Base-by-base conservation (phyloP, 116 monocot genomes). In the Cymodocea nodosa region DNA sequence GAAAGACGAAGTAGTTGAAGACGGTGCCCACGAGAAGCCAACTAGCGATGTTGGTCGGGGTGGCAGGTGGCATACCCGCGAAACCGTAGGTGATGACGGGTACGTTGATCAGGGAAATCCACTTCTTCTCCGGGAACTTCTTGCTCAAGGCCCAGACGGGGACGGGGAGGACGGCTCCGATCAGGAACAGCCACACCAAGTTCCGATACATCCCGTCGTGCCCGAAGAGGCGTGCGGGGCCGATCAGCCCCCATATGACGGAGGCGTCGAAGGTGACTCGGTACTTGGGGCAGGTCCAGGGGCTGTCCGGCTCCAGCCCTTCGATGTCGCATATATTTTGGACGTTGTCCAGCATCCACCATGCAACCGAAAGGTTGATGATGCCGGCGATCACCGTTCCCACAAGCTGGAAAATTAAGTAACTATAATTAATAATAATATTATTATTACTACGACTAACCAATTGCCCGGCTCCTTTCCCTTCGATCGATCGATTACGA, bases 161-260 rank as follows among this genome's bases (percentile, higher is more conserved):
- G 17, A 92, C 82, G 0, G 92, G 92, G 15, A 82, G 50, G 5
- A 87, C 16, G 11, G 87, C 84, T 3, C 92, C 92, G 4, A 80
- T 49, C 8, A 92, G 80, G 84, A 87, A 92, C 51, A 92, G 72
- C 87, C 87, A 92, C 60, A 78, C 73, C 59, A 92, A 62, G 66
- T 84, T 87, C 16, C 77, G 64, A 73, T 92, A 92, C 53, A 87
- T 52, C 0, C 92, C 87, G 4, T 67, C 71, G n/a, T 61, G 78
- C 6, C 82, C 80, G 39, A 92, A 92, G 23, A 92, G 82, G 49
- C 87, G 84, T 10, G 57, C 71, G 4, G 92, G 87, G 22, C 82
- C 87, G 23, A 91, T 80, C 7, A 91, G 73, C 5, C 91, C 91
- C 91, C 91, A 91, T 11, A 92, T 87, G 59, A 92, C 87, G 2